Evolutionary conservation across 768 basidiomycete genomes (phyloP), one percentile per base, ranked within the genome.

Genomic region (Agaricus subrufescens): DNA sequence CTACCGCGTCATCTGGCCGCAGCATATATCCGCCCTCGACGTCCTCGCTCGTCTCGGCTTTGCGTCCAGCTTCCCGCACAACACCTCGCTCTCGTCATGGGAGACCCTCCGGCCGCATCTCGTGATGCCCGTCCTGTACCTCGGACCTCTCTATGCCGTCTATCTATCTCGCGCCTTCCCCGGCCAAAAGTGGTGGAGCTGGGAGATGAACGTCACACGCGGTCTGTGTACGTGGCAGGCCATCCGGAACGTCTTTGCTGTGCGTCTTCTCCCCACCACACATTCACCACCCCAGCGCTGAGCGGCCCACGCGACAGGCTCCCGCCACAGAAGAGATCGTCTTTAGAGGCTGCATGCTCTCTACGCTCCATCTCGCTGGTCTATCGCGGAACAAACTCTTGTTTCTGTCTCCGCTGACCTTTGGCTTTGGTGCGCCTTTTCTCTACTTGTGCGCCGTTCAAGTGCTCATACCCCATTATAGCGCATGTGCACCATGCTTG

Each of bases 401-500:
- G 48, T 89, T 92, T 61, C 70, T 89, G 0, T 80, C 88, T 2
- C 97, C 97, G 0, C 70, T 97, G 10, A 84, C 86, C 54, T 99
- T 99, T 63, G 97, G 94, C 19, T 71, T 91, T 29, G 94, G 94
- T 92, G 58, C 44, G 86, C 70, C 6, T 4, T 25, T 30, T 31
- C 26, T 26, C 25, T 27, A 23, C 23, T 15, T 9, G 12, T 25
- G 42, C 46, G 39, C 52, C 54, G 27, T 25, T 12, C 37, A 38
- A 9, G n/a, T 39, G 14, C 5, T 2, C 15, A 29, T 27, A 49
- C 50, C 31, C 12, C 10, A 14, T 34, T n/a, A 19, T 61, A 94
- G 96, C 97, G 1, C 97, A 99, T 66, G 71, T 85, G 0, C 97
- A 99, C 63, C 97, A 98, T 63, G 93, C 87, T 14, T 91, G 85